phyloP scores from a whole-genome alignment of 345 rosid genomes.

The Chamaenerion angustifolium region DNA sequence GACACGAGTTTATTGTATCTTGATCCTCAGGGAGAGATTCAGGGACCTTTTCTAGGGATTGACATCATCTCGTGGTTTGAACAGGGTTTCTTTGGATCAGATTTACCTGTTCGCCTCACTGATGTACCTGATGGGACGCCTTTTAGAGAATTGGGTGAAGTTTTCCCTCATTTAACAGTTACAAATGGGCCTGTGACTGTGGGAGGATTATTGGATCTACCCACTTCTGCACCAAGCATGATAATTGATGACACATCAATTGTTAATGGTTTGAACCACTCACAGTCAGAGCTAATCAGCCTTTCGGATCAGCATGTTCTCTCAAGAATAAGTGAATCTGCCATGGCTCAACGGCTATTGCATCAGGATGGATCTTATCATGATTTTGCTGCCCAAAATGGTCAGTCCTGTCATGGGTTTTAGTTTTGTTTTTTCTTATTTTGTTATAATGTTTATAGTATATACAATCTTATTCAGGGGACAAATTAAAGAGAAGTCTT shows the following conservation, averaged over 20 bases:
- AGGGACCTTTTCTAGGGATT: constrained; percentile 74
- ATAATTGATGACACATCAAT: constrained; percentile 23
- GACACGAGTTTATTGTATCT: constrained; percentile 59
- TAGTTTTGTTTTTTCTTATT: neutral
- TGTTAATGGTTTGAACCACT: constrained; percentile 9
- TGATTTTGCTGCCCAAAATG: constrained; percentile 36
- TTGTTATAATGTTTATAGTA: too few relatives aligned
- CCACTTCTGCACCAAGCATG: constrained; percentile 17
- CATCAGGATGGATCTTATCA: constrained; percentile 26
- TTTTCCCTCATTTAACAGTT: constrained; percentile 48
- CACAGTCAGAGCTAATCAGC: constrained; percentile 16
- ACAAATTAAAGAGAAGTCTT: too few relatives aligned
- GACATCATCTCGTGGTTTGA: constrained; percentile 81
- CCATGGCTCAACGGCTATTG: constrained; percentile 21
- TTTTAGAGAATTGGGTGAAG: constrained; percentile 50
- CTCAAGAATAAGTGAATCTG: constrained; percentile 28
- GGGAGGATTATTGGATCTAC: constrained; percentile 26
- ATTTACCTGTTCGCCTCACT: constrained; percentile 61
- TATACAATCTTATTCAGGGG: neutral
- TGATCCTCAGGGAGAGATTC: constrained; percentile 77
- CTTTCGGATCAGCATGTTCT: constrained; percentile 24
- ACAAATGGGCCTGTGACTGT: constrained; percentile 16
- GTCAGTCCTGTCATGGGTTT: constrained; percentile 10
- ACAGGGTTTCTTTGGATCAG: constrained; percentile 83
- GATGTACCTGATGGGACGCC: constrained; percentile 66